Evolutionary conservation across 2,329 filamentous ascomycete species (phyloP), one percentile per base, ranked within the genome.

Genomic region (Byssoonygena ceratinophila): DNA sequence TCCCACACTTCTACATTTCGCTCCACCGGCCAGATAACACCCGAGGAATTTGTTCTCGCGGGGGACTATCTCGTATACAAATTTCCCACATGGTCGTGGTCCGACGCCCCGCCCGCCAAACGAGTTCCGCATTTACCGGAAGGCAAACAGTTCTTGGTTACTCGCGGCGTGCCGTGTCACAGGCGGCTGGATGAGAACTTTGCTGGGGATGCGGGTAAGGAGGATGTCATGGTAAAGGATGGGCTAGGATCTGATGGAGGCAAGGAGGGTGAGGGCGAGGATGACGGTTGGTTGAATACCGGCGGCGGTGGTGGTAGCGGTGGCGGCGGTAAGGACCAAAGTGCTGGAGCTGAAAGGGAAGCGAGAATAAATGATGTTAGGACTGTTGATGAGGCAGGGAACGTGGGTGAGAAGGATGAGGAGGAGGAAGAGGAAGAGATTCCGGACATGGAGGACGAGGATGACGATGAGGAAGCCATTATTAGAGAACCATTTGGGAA

Each of bases 21-120:
- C 62, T 79, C 81, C 63, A 95, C 90, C 3, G 92, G 92, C 59
- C 87, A 97, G 74, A 92, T 98, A 71, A 97, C 91, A 0, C 91
- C 91, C 16, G 91, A 96, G 65, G 92, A 98, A 76, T 98, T 98
- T 70, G 78, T 96, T 47, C 84, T 86, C 3, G 92, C 92, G 2
- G 92, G 92, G 62, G 92, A 98, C 74, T 98, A 97, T 68, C 82
- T 98, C 34, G 90, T 95, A 64, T 95, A 94, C 82, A 97, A 96
- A 75, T 98, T 98, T 72, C 92, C 91, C 7, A 94, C 91, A 54
- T 98, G 92, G 92, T 85, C 87, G 46, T 98, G 92, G 92, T 83
- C 85, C 59, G 87, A 92, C 63, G 90, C 91, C 59, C 86, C 91
- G 52, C 80, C 83, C 1, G 78, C 80, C 56, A 87, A 88, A 68